Conservation (phyloP, 2,329 filamentous ascomycete species). For the Colletotrichum graminicola region DNA sequence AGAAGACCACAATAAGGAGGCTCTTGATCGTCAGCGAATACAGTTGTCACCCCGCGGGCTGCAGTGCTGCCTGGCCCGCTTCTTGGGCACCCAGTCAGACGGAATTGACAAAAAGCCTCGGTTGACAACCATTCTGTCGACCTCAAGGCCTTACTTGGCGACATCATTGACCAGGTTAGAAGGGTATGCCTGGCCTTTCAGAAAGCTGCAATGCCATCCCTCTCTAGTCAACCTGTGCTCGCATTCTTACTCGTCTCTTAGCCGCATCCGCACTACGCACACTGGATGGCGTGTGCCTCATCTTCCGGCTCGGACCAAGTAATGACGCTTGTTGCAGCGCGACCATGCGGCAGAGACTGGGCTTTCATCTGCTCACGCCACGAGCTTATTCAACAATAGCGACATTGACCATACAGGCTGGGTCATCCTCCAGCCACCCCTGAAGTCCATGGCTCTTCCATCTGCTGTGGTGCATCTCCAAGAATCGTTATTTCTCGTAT, state of each 20-base stretch:
- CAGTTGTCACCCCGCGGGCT: constrained; percentile 18
- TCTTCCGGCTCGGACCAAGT: not conserved
- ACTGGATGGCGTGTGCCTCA: constrained; percentile 21
- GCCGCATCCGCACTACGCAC: constrained; percentile 25
- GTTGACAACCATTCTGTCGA: constrained; percentile 5
- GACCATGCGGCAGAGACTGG: constrained; percentile 22
- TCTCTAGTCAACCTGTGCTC: not conserved
- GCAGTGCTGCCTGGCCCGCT: constrained; percentile 34
- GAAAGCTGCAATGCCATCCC: constrained; percentile 22
- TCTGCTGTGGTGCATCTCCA: constrained; percentile 27
- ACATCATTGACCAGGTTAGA: constrained; percentile 25
- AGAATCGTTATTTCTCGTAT: constrained; percentile 40
- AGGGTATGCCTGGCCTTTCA: constrained; percentile 22
- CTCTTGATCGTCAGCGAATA: constrained; percentile 12
- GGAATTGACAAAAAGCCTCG: constrained; percentile 8
- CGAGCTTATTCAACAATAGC: constrained; percentile 1
- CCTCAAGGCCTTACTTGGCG: constrained; percentile 18
- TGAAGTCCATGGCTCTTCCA: constrained; percentile 5
- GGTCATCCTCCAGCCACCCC: constrained; percentile 18
- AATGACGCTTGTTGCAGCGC: not conserved
- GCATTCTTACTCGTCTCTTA: constrained; percentile 34
- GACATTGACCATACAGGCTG: not conserved
- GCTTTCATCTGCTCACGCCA: constrained; percentile 25
- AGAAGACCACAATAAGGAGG: not conserved
- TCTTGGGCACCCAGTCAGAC: constrained; percentile 14